Evolutionary conservation across 768 basidiomycete genomes (phyloP), one percentile per base, ranked within the genome.

Genomic region (Chlorophyllum brunneum): DNA sequence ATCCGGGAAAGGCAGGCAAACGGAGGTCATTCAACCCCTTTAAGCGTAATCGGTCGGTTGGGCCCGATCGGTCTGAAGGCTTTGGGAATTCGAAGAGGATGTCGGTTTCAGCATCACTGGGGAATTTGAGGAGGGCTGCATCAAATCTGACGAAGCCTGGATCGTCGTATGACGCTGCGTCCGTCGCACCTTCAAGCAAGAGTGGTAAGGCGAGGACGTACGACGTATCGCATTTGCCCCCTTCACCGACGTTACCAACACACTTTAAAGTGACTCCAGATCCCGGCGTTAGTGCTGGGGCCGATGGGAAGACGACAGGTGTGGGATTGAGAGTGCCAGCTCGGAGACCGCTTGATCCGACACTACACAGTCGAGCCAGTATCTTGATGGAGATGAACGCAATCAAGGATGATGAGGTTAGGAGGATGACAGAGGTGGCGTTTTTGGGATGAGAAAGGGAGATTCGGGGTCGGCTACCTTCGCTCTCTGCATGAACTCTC

Each of bases 391-490:
- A 82, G 67, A 68, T 78, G 48, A 73, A 60, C 42, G 67, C 65
- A 34, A 87, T 89, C 34, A 70, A 78, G 62, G 85, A 90, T 55
- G 83, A 80, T 9, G 87, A 90, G 71, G 76, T 73, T 56, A 70
- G 86, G 65, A 69, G 85, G 64, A 68, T 88, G 72, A 81, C 82
- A 38, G 87, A 90, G 70, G 63, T 86, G 60, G 86, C 86, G 48
- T 90, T 88, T 62, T 66, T 86, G 61, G 68, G 63, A 51, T 74
- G 61, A 56, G 31, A 22, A 22, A 15, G 1, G 3, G n/a, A n/a
- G n/a, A n/a, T n/a, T n/a, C n/a, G n/a, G n/a, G n/a, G n/a, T n/a
- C n/a, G n/a, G n/a, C n/a, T n/a, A n/a, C n/a, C n/a, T n/a, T n/a
- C n/a, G n/a, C n/a, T n/a, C n/a, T n/a, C n/a, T n/a, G n/a, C n/a